These are phyloP conservation scores for Yarrowia hollandica DNA, from an alignment of 805 yeast genomes.

Conservation along the genomic window DNA sequence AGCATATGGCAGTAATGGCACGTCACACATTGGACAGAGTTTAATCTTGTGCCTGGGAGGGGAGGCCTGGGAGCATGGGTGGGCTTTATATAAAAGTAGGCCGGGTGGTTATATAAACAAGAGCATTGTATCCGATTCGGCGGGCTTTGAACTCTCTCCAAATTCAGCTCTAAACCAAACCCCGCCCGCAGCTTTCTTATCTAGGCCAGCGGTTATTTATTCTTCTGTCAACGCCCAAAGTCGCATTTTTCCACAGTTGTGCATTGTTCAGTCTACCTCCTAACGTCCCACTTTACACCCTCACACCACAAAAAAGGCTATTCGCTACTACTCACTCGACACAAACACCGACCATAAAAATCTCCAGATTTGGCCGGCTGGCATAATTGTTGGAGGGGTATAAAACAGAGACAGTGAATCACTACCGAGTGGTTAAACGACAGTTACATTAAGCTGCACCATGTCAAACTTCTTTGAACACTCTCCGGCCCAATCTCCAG, in stretches of 20 bases:
- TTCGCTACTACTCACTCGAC: slow-evolving; percentile 25
- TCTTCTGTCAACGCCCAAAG: no score
- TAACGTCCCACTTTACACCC: background rate
- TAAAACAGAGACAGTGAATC: slow-evolving; percentile 17
- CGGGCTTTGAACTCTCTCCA: no score
- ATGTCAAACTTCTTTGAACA: slow-evolving; percentile 27
- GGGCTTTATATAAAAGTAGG: slow-evolving; percentile 1
- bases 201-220: no score
- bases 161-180: no score
- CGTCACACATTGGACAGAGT: slow-evolving; percentile 29
- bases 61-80: slow-evolving; percentile 3
- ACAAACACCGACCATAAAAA: slow-evolving; percentile 15
- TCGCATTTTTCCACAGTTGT: background rate
- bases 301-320: slow-evolving; percentile 22
- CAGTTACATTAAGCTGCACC: background rate
- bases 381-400: slow-evolving; percentile 27
- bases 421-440: background rate
- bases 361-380: slow-evolving; percentile 25
- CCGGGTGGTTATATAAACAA: background rate
- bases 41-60: slow-evolving; percentile 23
- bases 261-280: background rate
- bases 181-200: no score
- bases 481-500: slow-evolving; percentile 25
- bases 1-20: slow-evolving; percentile 5
- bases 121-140: no score